Base-by-base conservation (phyloP, 768 basidiomycete species). In the Suillus bovinus region DNA sequence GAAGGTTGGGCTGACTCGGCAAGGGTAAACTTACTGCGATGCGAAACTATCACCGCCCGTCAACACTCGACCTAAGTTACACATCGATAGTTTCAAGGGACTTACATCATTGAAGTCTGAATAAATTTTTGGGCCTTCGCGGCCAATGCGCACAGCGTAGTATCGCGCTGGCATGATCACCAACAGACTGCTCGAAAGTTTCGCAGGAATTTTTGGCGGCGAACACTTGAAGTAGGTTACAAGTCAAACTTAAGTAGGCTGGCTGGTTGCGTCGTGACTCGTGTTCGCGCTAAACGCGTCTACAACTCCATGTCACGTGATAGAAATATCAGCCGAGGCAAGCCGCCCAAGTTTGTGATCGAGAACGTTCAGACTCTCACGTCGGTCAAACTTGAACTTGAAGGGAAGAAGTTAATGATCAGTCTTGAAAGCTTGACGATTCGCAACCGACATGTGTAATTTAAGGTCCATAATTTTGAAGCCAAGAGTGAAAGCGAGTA, bases 91-190 rank as follows among this genome's bases (percentile, higher is more conserved):
- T 16, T 36, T 56, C 5, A 29, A 36, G 7, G 14, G 22, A 27
- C 76, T 59, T 61, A 77, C 76, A 60, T 73, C 68, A 10, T 52
- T 10, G 57, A 68, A 70, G 36, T 50, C 70, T 34, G 74, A 67
- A 44, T 78, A 78, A 46, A 77, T 64, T 14, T 68, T 69, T 3
- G 76, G 64, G 53, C 76, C 76, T 27, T 70, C 66, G 11, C 77
- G 70, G 33, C 76, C 76, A 57, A 72, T 69, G 42, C 70, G 74
- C 31, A 77, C 76, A 6, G 77, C 76, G 61, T 77, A 77, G 60
- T 74, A 78, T 61, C 66, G 69, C 17, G 27, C 36, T 29, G 55
- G 55, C 55, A 56, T 56, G 17, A 17, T 4, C 17, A 39, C 36
- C 17, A 24, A 38, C 36, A 39, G 10, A 38, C 5, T 24, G 24